These are phyloP conservation scores for Ophiostoma sp. DNA, from an alignment of 2,329 filamentous ascomycete genomes.

Conservation along the genomic window DNA sequence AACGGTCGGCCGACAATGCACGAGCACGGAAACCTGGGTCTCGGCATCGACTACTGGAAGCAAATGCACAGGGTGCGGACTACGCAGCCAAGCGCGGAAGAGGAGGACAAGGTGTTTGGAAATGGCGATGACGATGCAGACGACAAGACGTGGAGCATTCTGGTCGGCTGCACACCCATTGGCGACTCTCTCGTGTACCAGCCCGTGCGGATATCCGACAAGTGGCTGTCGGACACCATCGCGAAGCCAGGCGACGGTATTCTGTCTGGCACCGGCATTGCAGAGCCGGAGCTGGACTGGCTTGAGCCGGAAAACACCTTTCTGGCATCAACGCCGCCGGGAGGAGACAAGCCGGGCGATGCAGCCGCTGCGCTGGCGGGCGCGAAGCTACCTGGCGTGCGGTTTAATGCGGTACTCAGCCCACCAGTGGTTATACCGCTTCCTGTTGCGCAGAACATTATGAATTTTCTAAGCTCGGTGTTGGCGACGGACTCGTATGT, in stretches of 20 bases:
- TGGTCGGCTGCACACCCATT: constrained; percentile 58
- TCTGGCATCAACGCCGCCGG: constrained; percentile 16
- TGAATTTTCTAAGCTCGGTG: constrained; percentile 50
- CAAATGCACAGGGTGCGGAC: constrained; percentile 48
- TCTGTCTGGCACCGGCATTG: constrained; percentile 31
- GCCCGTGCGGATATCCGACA: constrained; percentile 64
- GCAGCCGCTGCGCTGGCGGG: constrained; percentile 37
- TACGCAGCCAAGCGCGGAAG: not conserved
- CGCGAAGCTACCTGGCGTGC: constrained; percentile 61
- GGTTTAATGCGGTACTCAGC: constrained; percentile 69
- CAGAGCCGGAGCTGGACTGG: constrained; percentile 56
- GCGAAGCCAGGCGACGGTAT: constrained; percentile 50
- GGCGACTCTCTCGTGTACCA: constrained; percentile 43
- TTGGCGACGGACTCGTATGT: constrained; percentile 40
- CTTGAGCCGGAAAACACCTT: constrained; percentile 59
- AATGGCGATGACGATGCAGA: not conserved
- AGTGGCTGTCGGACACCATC: constrained; percentile 67
- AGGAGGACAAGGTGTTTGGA: not conserved
- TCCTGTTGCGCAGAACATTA: constrained; percentile 57
- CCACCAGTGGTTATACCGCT: constrained; percentile 68
- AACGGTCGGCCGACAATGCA: constrained; percentile 71
- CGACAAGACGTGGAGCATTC: constrained; percentile 59
- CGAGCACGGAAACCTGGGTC: constrained; percentile 58
- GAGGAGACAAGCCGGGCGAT: constrained; percentile 23
- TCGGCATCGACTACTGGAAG: constrained; percentile 75